Conservation (phyloP, 768 basidiomycete genomes). For the Dictyophora rubrovolvata region DNA sequence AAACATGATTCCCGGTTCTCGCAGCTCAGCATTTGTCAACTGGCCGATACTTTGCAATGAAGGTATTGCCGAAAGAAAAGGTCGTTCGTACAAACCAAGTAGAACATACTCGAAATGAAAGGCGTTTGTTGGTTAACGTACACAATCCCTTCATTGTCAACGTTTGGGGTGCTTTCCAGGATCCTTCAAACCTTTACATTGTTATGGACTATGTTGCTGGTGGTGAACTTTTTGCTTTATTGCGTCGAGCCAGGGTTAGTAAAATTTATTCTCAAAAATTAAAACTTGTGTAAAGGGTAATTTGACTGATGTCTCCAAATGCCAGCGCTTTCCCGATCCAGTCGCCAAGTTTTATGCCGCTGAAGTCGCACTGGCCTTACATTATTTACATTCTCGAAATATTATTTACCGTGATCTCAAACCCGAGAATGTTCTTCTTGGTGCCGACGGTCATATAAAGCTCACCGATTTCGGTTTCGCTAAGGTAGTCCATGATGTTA, state of each 20-base stretch:
- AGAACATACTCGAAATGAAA: constrained; percentile 95
- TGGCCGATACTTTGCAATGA: constrained; percentile 92
- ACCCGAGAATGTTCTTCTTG: constrained; percentile 92
- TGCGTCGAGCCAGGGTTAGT: constrained; percentile 80
- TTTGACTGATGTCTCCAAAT: constrained; percentile 12
- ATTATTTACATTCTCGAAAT: constrained; percentile 75
- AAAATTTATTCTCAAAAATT: constrained; percentile 10
- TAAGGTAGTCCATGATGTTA: constrained; percentile 75
- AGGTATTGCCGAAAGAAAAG: constrained; percentile 88
- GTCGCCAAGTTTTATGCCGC: constrained; percentile 98
- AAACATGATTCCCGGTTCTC: background rate
- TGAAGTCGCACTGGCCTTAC: constrained; percentile 86
- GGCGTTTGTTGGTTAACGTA: constrained; percentile 72
- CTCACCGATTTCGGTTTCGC: constrained; percentile 97
- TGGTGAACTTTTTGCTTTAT: constrained; percentile 89
- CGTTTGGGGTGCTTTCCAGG: constrained; percentile 94
- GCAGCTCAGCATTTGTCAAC: constrained; percentile 87
- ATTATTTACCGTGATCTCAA: constrained; percentile 98
- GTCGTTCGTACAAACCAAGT: constrained; percentile 90
- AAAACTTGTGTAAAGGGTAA: background rate
- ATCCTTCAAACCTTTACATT: constrained; percentile 90
- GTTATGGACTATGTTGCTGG: constrained; percentile 96
- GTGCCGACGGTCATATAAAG: constrained; percentile 93
- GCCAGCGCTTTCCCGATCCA: constrained; percentile 86
- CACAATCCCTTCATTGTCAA: constrained; percentile 94